Percentiles rank a stretch among this genome's conserved stretches.
These are phyloP conservation scores for Sonneratia caseolaris DNA, from an alignment of 345 rosid genomes.

Conservation along the genomic window DNA sequence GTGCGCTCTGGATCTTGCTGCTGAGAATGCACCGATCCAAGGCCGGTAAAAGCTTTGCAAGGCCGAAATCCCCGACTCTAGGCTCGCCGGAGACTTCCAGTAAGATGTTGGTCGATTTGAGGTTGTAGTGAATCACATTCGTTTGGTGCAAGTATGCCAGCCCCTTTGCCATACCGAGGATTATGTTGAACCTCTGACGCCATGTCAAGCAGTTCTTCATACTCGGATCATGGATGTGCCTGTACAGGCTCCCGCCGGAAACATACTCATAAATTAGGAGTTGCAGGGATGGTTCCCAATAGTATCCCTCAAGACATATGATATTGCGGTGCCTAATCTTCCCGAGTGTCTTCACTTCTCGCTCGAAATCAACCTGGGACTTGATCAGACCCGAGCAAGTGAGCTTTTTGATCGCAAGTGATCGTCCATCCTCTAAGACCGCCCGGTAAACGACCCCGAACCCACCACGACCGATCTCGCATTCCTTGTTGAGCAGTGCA, in stretches of 20 bases:
- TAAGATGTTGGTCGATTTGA: constrained; percentile 81
- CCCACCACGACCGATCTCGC: constrained; percentile 93
- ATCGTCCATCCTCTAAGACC: constrained; percentile 57
- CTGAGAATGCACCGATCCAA: constrained; percentile 81
- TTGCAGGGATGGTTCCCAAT: constrained; percentile 83
- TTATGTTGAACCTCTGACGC: constrained; percentile 71
- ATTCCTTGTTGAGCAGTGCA: constrained; percentile 85
- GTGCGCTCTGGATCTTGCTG: constrained; percentile 93
- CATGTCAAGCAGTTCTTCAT: constrained; percentile 47
- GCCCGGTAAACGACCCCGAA: constrained; percentile 90
- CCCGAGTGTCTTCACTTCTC: constrained; percentile 70
- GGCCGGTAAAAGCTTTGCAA: constrained; percentile 66
- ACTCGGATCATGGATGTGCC: constrained; percentile 57
- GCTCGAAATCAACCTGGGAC: constrained; percentile 81
- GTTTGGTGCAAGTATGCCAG: constrained; percentile 64
- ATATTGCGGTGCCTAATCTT: constrained; percentile 67
- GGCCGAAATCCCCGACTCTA: constrained; percentile 83
- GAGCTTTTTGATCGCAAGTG: constrained; percentile 92
- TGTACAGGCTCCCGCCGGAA: constrained; percentile 61
- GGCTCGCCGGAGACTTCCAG: constrained; percentile 64
- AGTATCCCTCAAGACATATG: constrained; percentile 80
- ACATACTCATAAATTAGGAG: constrained; percentile 77
- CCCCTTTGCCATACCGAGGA: constrained; percentile 87
- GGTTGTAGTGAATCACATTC: constrained; percentile 76
- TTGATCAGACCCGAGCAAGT: constrained; percentile 68